Evolutionary conservation across 768 basidiomycete species (phyloP).

Genomic region (Mycena kentingensis): DNA sequence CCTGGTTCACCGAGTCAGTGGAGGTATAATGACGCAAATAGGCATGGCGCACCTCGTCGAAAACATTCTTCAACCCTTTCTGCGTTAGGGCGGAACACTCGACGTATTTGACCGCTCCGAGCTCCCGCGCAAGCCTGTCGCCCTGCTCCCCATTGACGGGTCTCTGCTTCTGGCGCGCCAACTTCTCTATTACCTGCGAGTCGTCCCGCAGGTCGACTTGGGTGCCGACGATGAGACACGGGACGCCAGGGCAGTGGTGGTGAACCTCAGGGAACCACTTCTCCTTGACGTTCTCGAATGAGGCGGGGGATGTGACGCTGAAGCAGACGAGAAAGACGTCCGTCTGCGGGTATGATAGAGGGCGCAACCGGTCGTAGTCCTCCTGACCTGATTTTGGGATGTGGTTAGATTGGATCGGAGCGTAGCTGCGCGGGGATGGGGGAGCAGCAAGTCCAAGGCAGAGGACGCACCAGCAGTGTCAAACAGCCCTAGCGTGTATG

Average conservation of each 20-base stretch:
- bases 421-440: too few species aligned
- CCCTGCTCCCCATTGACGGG: constrained; percentile 88
- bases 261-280: constrained; percentile 99
- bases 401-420: too few species aligned
- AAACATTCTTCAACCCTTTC: constrained; percentile 99
- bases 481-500: constrained; percentile 96
- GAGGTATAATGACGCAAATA: constrained; percentile 1
- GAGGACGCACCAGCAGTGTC: constrained; percentile 91
- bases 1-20: constrained; percentile 47
- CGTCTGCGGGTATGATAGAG: constrained; percentile 98
- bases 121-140: constrained; percentile 92
- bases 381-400: constrained; percentile 95
- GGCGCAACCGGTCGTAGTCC: constrained; percentile 99
- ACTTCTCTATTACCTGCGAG: constrained; percentile 89
- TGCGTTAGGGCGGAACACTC: constrained; percentile 99
- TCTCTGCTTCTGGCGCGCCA: constrained; percentile 93
- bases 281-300: constrained; percentile 99
- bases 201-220: constrained; percentile 98
- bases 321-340: constrained; percentile 99
- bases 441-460: constrained; percentile 3
- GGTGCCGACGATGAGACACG: constrained; percentile 98
- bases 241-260: constrained; percentile 98
- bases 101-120: constrained; percentile 98
- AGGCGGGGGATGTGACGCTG: constrained; percentile 97
- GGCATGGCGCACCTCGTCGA: constrained; percentile 85